phyloP scores from a whole-genome alignment of 345 rosid genomes.

The Sonneratia caseolaris region DNA sequence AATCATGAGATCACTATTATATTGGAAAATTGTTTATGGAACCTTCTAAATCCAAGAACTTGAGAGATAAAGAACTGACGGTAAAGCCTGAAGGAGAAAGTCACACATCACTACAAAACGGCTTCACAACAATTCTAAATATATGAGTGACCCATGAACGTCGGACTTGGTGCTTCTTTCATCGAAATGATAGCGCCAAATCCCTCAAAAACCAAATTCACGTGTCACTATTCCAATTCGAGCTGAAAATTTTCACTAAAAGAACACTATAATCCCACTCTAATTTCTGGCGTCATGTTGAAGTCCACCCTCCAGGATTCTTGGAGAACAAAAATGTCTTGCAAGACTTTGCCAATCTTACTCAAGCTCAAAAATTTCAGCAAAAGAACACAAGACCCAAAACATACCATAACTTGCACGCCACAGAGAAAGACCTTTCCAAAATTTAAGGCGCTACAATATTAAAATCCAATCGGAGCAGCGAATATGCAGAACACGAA shows the following conservation, averaged over 20 bases:
- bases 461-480: background rate
- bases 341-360: background rate
- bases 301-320: background rate
- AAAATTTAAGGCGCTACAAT: background rate
- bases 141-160: background rate
- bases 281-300: background rate
- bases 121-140: background rate
- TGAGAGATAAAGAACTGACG: background rate
- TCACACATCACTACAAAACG: background rate
- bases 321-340: background rate
- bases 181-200: background rate
- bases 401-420: background rate
- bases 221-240: background rate
- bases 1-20: background rate
- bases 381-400: background rate
- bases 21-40: background rate
- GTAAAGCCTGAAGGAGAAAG: background rate
- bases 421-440: background rate
- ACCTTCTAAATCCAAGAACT: background rate
- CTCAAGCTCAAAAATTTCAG: background rate
- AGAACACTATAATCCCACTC: background rate
- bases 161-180: background rate
- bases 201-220: background rate
- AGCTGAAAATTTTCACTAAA: background rate
- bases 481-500: constrained; percentile 13